Base-by-base conservation (phyloP, 169 alveolate genomes). In the Plasmodium yoelii region DNA sequence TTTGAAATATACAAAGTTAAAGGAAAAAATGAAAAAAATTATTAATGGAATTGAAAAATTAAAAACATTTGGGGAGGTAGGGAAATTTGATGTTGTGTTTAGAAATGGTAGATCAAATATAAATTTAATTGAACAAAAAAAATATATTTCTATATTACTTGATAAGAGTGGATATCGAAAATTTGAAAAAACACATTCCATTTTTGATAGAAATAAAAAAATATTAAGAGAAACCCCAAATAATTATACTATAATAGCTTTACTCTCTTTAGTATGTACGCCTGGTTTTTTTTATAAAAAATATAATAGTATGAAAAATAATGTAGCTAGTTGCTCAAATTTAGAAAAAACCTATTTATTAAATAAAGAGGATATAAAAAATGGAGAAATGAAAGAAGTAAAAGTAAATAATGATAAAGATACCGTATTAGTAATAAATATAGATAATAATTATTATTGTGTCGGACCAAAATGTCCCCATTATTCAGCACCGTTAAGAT, bases 401-500 rank as follows among this genome's bases (percentile, higher is more conserved):
- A 88, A 73, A 46, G 88, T 92, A 4, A 86, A 73, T 57, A 75
- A 84, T 47, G 95, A 92, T 71, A 89, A 88, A 19, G 90, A 82
- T 22, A 67, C 73, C 5, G 95, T 94, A 6, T 87, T 94, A 42
- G 90, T 94, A 8, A 73, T 93, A 22, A 88, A 91, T 10, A 61
- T 87, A 19, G 86, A 92, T 63, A 91, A 93, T 22, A 74, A 63
- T 5, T 88, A 91, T 77, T 80, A 94, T 69, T 92, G 95, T 47
- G 87, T 94, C 18, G 96, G 96, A 13, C 91, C 94, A 9, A 87
- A 93, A 44, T 94, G 96, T 67, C 96, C 96, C 1, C 96, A 94
- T 53, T 93, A 80, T 47, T 70, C 93, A 44, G 96, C 96, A 8
- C 90, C 95, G 3, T 92, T 94, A 34, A 44, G 51, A 28, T 12